Evolutionary conservation across 2,329 filamentous ascomycete genomes (phyloP), one percentile per base, ranked within the genome.

Genomic region (Pseudogymnoascus sp.): DNA sequence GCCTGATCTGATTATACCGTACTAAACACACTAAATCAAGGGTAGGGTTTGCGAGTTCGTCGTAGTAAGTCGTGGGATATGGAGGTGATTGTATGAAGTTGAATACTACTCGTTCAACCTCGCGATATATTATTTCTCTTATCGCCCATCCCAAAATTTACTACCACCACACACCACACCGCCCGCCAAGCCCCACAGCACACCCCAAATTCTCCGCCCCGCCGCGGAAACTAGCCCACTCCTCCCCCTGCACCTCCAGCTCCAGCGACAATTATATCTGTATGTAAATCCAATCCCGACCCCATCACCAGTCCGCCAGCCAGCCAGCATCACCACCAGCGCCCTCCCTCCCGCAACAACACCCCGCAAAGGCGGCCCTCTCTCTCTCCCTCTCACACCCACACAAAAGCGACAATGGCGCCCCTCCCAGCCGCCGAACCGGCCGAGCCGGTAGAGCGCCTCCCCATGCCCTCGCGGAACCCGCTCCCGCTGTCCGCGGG

Each of bases 401-500:
- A 59, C 56, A 60, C 28, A n/a, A 4, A 14, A 10, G 70, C 66
- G 69, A 67, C 66, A 50, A 74, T 73, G 72, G 68, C 67, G 28
- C 68, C 70, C 62, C 36, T 62, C 38, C 64, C 65, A 64, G 42
- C 61, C 21, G 16, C 31, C 5, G 16, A 60, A 31, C 60, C 64
- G 37, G 68, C 68, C 10, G 69, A 73, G 44, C 69, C 70, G 36
- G 65, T 69, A 31, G 71, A 71, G 23, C 65, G 69, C 31, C 66
- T 74, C 23, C 72, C 73, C 42, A 73, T 74, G 72, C 86, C 86
- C 21, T 87, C 85, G 46, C 84, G 85, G 69, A 95, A 93, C 72
- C 93, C 93, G 14, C 79, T 96, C 46, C 93, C 93, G 28, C 82
- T 97, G 64, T 93, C 90, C 25, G 85, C 91, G 10, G 82, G 86